Percentiles rank a stretch among this genome's conserved stretches.
Evolutionary conservation across 1,139 yeast genomes (phyloP).

Genomic region (Magnusiomyces fungicola): DNA sequence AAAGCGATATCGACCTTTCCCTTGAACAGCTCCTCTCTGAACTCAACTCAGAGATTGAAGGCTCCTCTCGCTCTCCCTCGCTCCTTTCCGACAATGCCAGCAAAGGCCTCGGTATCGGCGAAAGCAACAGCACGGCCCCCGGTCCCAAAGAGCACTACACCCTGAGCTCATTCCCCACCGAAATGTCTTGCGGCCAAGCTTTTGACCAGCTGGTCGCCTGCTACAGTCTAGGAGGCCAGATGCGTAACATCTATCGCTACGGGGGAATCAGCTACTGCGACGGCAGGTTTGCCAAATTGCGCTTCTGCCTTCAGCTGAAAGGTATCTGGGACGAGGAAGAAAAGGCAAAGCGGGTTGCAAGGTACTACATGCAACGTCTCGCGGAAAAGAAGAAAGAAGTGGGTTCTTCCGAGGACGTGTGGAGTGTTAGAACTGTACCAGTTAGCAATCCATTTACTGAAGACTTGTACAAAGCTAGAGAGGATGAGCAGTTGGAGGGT

Average conservation of each 20-base stretch:
- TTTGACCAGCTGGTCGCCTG: slow-evolving; percentile 82
- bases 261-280: slow-evolving; percentile 71
- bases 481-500: no score
- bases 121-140: background rate
- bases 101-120: background rate
- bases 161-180: slow-evolving; percentile 30
- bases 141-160: slow-evolving; percentile 9
- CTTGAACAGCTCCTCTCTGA: slow-evolving; percentile 18
- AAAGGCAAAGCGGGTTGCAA: slow-evolving; percentile 48
- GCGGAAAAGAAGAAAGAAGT: slow-evolving; percentile 49
- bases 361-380: slow-evolving; percentile 58
- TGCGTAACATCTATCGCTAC: slow-evolving; percentile 71
- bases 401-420: slow-evolving; percentile 69
- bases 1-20: slow-evolving; percentile 13
- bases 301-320: slow-evolving; percentile 67
- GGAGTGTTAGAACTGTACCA: slow-evolving; percentile 50
- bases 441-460: slow-evolving; percentile 32
- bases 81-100: background rate
- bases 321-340: slow-evolving; percentile 44
- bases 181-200: slow-evolving; percentile 67
- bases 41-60: slow-evolving; percentile 19
- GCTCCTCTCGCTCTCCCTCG: background rate
- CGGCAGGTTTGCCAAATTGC: slow-evolving; percentile 63
- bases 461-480: background rate
- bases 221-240: slow-evolving; percentile 84